Percentiles rank a stretch among this genome's conserved stretches.
phyloP scores from a whole-genome alignment of 73 alveolate species.

The Blepharisma japonicum region DNA sequence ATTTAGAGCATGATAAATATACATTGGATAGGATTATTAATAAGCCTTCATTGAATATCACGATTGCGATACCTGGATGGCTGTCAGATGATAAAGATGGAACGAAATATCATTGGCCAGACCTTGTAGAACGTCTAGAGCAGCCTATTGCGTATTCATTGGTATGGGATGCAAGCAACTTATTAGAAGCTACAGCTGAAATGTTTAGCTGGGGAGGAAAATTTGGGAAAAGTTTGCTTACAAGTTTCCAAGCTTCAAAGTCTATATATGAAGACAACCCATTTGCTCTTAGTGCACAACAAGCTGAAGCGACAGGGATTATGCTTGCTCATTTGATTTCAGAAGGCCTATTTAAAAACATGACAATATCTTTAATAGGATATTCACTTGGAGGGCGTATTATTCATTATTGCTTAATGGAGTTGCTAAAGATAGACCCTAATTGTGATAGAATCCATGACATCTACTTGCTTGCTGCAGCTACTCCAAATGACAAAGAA shows the following conservation, averaged over 20 bases:
- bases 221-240: no score
- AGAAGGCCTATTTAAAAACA: not conserved
- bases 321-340: not conserved
- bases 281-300: not conserved
- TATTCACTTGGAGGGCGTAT: conserved; percentile 8
- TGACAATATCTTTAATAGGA: not conserved
- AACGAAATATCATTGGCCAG: not conserved
- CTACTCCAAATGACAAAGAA: not conserved
- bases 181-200: no score
- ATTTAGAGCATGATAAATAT: not conserved
- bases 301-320: conserved; percentile 28
- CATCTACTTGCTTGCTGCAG: not conserved
- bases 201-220: no score
- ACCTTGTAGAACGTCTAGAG: not conserved
- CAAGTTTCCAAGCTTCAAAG: no score
- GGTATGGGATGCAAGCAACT: conserved; percentile 7
- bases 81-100: conserved; percentile 7
- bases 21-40: not conserved
- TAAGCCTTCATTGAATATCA: not conserved
- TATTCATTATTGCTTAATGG: not conserved
- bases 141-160: not conserved
- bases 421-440: not conserved
- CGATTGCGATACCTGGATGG: conserved; percentile 19
- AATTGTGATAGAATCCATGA: not conserved
- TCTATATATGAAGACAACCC: not conserved